A percentile compares a stretch with the other conserved stretches of the same genome.
phyloP scores from a whole-genome alignment of 306 rosid species.

The Dryas drummondii region DNA sequence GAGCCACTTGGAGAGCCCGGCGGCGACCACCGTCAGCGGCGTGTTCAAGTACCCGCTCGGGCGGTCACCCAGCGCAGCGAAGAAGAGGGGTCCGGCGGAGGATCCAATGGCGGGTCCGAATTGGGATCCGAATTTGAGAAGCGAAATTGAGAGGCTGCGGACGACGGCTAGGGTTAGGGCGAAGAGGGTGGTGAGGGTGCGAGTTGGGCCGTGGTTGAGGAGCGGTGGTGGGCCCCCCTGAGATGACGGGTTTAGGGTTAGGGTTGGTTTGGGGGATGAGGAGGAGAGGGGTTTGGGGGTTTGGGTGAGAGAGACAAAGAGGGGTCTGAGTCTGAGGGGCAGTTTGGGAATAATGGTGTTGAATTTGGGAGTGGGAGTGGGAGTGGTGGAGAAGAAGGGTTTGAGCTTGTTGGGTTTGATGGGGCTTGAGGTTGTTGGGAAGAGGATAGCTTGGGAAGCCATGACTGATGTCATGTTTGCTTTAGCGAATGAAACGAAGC shows the following conservation, averaged over 20 bases:
- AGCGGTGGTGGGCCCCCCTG: background rate
- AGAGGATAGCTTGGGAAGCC: conserved; percentile 13
- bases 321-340: background rate
- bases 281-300: background rate
- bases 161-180: conserved; percentile 27
- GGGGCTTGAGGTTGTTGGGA: conserved; percentile 3
- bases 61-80: conserved; percentile 51
- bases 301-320: too few species aligned
- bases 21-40: conserved; percentile 93
- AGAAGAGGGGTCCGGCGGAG: conserved; percentile 48
- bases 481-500: background rate
- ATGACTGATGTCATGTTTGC: conserved; percentile 4
- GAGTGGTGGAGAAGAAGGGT: background rate
- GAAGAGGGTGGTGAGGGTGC: conserved; percentile 36
- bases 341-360: background rate
- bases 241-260: conserved; percentile 10
- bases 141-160: conserved; percentile 11
- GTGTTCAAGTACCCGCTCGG: conserved; percentile 61
- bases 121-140: conserved; percentile 1
- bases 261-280: conserved; percentile 2
- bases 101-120: conserved; percentile 4
- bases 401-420: background rate
- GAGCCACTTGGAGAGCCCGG: conserved; percentile 84
- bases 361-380: background rate
- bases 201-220: conserved; percentile 21